phyloP scores from a whole-genome alignment of 352 stramenopile species.

The Pythium phragmiticola region DNA sequence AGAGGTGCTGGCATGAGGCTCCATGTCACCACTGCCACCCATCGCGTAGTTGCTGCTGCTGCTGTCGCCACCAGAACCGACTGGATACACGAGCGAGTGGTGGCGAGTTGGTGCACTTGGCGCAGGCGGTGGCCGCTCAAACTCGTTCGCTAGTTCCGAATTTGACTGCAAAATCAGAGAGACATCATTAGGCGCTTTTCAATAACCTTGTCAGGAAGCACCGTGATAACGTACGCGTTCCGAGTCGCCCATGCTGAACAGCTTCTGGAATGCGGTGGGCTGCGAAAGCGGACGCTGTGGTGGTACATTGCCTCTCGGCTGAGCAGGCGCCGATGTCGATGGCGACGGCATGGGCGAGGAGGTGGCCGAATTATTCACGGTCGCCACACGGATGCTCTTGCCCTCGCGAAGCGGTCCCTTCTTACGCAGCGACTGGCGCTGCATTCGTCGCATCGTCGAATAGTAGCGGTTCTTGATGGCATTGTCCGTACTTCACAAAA shows the following conservation, averaged over 20 bases:
- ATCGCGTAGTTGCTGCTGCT: constrained; percentile 28
- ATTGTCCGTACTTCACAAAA: constrained; percentile 74
- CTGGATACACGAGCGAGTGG: constrained; percentile 45
- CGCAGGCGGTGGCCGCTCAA: constrained; percentile 38
- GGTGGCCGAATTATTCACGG: constrained; percentile 37
- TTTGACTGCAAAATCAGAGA: constrained; percentile 15
- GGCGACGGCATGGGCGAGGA: constrained; percentile 20
- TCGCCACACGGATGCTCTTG: constrained; percentile 77
- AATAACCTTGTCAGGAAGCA: not conserved
- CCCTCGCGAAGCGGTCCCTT: constrained; percentile 79
- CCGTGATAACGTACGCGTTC: constrained; percentile 37
- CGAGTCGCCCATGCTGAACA: constrained; percentile 39
- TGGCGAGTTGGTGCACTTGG: constrained; percentile 29
- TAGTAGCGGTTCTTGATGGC: constrained; percentile 93
- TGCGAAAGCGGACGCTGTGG: constrained; percentile 32
- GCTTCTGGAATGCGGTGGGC: constrained; percentile 57
- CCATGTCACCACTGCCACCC: constrained; percentile 22
- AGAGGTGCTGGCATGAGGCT: constrained; percentile 1
- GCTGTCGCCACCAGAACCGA: constrained; percentile 16
- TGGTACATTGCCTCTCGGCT: not conserved
- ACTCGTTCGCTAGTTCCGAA: constrained; percentile 37
- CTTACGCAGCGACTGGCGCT: constrained; percentile 85
- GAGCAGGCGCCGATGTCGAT: constrained; percentile 10
- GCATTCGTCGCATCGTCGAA: constrained; percentile 89
- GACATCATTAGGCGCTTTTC: not conserved